These are phyloP conservation scores for Trichoderma koningiopsis DNA, from an alignment of 2,329 filamentous ascomycete genomes.

Conservation along the genomic window DNA sequence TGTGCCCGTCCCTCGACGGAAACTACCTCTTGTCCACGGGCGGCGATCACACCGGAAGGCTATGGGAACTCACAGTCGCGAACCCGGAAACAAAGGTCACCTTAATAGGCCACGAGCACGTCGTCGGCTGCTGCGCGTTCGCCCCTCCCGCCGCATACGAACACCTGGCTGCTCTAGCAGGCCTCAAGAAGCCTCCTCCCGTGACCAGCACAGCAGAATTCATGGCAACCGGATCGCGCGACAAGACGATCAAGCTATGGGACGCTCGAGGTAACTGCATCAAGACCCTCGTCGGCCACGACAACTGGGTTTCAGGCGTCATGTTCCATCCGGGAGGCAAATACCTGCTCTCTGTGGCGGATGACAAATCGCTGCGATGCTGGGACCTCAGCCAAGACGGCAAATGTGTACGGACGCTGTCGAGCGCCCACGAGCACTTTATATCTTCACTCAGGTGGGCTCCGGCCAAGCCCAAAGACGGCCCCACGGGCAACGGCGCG, in stretches of 20 bases:
- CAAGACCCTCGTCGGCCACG: conserved; percentile 82
- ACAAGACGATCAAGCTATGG: conserved; percentile 90
- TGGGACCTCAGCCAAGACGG: conserved; percentile 92
- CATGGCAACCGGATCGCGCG: conserved; percentile 83
- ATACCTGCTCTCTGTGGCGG: conserved; percentile 80
- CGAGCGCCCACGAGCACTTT: conserved; percentile 79
- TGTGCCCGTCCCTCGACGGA: conserved; percentile 80
- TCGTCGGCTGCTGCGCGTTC: conserved; percentile 84
- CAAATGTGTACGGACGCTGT: conserved; percentile 80
- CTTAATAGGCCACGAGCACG: conserved; percentile 83
- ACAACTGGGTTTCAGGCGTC: conserved; percentile 88
- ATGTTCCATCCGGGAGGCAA: conserved; percentile 91
- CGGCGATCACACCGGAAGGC: conserved; percentile 75
- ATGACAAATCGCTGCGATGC: conserved; percentile 89
- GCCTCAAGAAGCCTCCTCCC: conserved; percentile 78
- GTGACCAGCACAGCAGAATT: conserved; percentile 78
- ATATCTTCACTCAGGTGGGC: conserved; percentile 87
- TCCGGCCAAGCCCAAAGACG: conserved; percentile 51
- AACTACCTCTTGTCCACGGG: conserved; percentile 80
- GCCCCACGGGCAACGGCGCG: conserved; percentile 21
- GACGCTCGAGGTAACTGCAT: conserved; percentile 80
- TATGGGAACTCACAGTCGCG: conserved; percentile 77
- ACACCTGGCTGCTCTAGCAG: conserved; percentile 74
- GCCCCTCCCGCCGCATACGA: conserved; percentile 77
- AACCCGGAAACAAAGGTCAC: conserved; percentile 73